Evolutionary conservation across 805 yeast species (phyloP).

Genomic region (Metschnikowia kunwiensis): DNA sequence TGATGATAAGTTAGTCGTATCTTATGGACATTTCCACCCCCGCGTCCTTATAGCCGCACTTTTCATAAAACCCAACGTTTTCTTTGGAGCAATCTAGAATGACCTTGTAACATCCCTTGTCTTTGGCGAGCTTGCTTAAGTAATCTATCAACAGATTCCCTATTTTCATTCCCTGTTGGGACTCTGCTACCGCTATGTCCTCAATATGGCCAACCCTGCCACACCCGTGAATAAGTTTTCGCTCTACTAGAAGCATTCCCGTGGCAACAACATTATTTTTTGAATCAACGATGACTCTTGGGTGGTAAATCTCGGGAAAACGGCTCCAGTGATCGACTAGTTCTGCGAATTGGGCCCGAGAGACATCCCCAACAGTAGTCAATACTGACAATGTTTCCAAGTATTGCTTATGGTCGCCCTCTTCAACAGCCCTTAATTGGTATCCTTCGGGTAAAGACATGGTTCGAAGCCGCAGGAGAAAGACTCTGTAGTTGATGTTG

Average conservation of each 20-base stretch:
- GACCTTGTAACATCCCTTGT: slow-evolving; percentile 76
- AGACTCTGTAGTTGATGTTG: not conserved
- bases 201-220: slow-evolving; percentile 92
- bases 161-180: slow-evolving; percentile 79
- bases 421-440: slow-evolving; percentile 53
- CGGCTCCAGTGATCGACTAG: slow-evolving; percentile 59
- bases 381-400: slow-evolving; percentile 60
- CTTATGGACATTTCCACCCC: slow-evolving; percentile 70
- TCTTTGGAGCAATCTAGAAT: slow-evolving; percentile 85
- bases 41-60: slow-evolving; percentile 70
- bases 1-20: slow-evolving; percentile 17
- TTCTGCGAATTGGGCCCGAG: slow-evolving; percentile 45
- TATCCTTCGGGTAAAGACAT: slow-evolving; percentile 62
- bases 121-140: slow-evolving; percentile 56
- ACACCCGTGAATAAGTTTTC: slow-evolving; percentile 77
- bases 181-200: slow-evolving; percentile 76
- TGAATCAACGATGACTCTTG: slow-evolving; percentile 60
- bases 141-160: slow-evolving; percentile 66
- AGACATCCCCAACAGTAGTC: slow-evolving; percentile 79
- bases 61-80: slow-evolving; percentile 81
- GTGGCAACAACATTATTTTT: slow-evolving; percentile 66
- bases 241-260: slow-evolving; percentile 78
- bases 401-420: slow-evolving; percentile 58
- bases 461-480: not conserved
- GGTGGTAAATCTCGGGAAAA: slow-evolving; percentile 54